Evolutionary conservation across 2,329 filamentous ascomycete genomes (phyloP).

Genomic region (Curvularia sp.): DNA sequence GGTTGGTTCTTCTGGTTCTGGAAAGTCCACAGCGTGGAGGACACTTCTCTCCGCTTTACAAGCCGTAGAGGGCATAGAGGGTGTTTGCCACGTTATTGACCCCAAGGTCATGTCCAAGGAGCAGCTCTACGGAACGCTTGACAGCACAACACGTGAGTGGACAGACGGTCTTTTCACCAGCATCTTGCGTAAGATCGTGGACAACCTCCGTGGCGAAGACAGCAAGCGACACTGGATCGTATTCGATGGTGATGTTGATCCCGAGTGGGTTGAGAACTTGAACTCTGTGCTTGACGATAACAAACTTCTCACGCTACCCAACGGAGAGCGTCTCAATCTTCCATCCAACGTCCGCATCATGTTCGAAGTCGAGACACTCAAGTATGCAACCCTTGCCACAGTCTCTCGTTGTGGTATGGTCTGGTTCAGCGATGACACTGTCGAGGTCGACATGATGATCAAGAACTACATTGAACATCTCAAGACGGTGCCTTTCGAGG

Average conservation of each 20-base stretch:
- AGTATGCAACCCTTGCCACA: slow-evolving; percentile 97
- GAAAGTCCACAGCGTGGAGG: slow-evolving; percentile 96
- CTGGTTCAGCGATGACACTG: slow-evolving; percentile 99
- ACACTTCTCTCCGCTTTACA: slow-evolving; percentile 90
- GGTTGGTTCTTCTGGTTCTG: slow-evolving; percentile 97
- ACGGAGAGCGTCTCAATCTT: slow-evolving; percentile 95
- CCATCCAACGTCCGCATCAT: slow-evolving; percentile 97
- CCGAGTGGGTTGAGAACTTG: slow-evolving; percentile 99
- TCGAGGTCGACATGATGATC: slow-evolving; percentile 91
- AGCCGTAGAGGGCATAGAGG: slow-evolving; percentile 87
- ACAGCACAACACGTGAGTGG: slow-evolving; percentile 98
- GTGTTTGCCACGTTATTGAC: slow-evolving; percentile 96
- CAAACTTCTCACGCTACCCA: slow-evolving; percentile 94
- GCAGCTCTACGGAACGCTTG: slow-evolving; percentile 91
- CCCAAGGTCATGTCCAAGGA: slow-evolving; percentile 99
- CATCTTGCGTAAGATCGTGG: slow-evolving; percentile 96
- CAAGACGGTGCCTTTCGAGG: slow-evolving; percentile 84
- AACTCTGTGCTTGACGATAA: slow-evolving; percentile 99
- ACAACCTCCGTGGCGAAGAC: slow-evolving; percentile 97
- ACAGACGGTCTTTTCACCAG: slow-evolving; percentile 98
- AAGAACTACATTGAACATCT: slow-evolving; percentile 87
- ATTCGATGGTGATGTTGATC: slow-evolving; percentile 98
- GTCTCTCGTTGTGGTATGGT: slow-evolving; percentile 99
- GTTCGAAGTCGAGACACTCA: slow-evolving; percentile 98
- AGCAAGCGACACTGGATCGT: slow-evolving; percentile 99